phyloP scores from a whole-genome alignment of 805 yeast genomes.

The Cyberlindnera subsufficiens region DNA sequence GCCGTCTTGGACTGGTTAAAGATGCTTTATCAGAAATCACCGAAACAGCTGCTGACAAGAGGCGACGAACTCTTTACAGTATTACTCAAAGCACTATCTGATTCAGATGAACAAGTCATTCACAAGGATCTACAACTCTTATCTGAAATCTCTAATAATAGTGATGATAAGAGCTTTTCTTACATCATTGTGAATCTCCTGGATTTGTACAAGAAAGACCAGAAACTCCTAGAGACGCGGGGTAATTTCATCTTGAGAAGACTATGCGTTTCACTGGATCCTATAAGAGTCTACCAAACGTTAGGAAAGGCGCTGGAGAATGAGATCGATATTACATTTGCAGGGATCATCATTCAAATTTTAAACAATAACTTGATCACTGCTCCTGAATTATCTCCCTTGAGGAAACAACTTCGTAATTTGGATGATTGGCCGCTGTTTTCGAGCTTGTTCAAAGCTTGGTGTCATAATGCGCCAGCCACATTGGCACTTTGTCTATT shows the following conservation, averaged over 20 bases:
- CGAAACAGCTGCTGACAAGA: conserved; percentile 47
- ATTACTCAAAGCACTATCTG: conserved; percentile 63
- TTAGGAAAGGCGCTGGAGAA: conserved; percentile 67
- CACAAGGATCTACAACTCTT: conserved; percentile 64
- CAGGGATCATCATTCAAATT: conserved; percentile 78
- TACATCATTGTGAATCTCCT: conserved; percentile 70
- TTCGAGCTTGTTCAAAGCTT: conserved; percentile 71
- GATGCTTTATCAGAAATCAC: conserved; percentile 69
- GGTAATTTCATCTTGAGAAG: conserved; percentile 84
- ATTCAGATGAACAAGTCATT: conserved; percentile 72
- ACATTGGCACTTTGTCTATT: conserved; percentile 78
- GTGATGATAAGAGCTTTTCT: conserved; percentile 70
- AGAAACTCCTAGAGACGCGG: conserved; percentile 57
- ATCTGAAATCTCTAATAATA: conserved; percentile 65
- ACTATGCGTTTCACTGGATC: conserved; percentile 71
- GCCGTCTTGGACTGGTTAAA: conserved; percentile 89
- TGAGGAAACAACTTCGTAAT: conserved; percentile 63
- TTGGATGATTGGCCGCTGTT: conserved; percentile 70
- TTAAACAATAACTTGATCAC: conserved; percentile 81
- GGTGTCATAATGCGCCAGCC: conserved; percentile 91
- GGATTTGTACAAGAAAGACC: conserved; percentile 62
- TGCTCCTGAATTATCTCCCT: conserved; percentile 68
- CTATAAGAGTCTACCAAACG: conserved; percentile 78
- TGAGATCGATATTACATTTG: conserved; percentile 60
- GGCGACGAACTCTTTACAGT: conserved; percentile 63